Percentiles rank a stretch among this genome's conserved stretches.
Evolutionary conservation across 2,329 filamentous ascomycete genomes (phyloP).

Genomic region (Aureobasidium sp.): DNA sequence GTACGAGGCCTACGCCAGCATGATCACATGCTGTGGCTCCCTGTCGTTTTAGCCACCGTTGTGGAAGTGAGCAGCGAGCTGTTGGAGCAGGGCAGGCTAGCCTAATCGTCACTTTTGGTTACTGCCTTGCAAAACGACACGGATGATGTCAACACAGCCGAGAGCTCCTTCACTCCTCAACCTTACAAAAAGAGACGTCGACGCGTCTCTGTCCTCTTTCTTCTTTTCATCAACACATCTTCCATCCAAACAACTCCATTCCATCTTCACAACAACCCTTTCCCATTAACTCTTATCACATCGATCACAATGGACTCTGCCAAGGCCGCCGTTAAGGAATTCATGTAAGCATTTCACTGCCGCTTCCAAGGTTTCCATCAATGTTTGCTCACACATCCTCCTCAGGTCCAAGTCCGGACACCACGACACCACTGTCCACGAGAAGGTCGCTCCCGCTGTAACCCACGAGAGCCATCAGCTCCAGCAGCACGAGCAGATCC

Average conservation of each 20-base stretch:
- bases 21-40: slow-evolving; percentile 11
- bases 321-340: slow-evolving; percentile 53
- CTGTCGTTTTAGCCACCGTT: slow-evolving; percentile 4
- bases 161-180: not conserved
- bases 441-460: slow-evolving; percentile 53
- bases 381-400: not conserved
- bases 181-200: slow-evolving; percentile 4
- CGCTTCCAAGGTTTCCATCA: not conserved
- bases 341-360: slow-evolving; percentile 37
- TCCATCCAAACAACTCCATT: not conserved
- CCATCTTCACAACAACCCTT: not conserved
- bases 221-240: slow-evolving; percentile 10
- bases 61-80: not conserved
- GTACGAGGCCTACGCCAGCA: not conserved
- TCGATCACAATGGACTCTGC: slow-evolving; percentile 52
- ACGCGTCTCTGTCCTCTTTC: not conserved
- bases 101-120: slow-evolving; percentile 1
- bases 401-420: slow-evolving; percentile 37
- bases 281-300: not conserved
- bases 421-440: slow-evolving; percentile 62
- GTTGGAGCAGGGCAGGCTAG: not conserved
- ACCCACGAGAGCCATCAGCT: slow-evolving; percentile 53
- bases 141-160: slow-evolving; percentile 8
- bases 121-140: slow-evolving; percentile 3
- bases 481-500: slow-evolving; percentile 53